Evolutionary conservation across 768 basidiomycete genomes (phyloP), one percentile per base, ranked within the genome.

Genomic region (Pulveroboletus ravenelii): DNA sequence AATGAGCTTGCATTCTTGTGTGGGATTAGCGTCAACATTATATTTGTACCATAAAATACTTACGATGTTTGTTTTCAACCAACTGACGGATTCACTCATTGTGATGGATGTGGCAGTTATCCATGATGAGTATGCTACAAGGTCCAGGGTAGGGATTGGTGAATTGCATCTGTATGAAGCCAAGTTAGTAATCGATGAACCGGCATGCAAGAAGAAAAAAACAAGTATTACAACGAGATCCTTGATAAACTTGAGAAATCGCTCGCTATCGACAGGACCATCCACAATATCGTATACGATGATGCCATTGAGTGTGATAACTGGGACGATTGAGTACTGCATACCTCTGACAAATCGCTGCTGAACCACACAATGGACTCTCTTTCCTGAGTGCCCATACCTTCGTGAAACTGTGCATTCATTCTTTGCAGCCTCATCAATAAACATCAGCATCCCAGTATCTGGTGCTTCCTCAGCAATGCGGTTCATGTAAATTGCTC

Each of bases 361-460:
- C 27, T 51, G 27, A 15, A 45, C 34, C 3, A 34, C 10, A 14
- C 54, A 58, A 3, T 45, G 5, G 1, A 35, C 25, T 6, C 51
- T 48, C 27, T 27, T 41, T 9, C 4, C 9, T 35, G 20, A 47
- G 9, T 3, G 15, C 27, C 30, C 31, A 42, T 17, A 34, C 35
- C n/a, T 42, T 17, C 8, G 30, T 36, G 27, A 18, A 20, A 30
- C 14, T 6, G 8, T 52, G 29, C 37, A 14, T 8, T 54, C 25
- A 41, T 66, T 45, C 23, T 57, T 61, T 0, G 55, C 46, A 25
- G 56, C 53, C 31, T 66, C 53, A 41, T 66, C 56, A n/a, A 51
- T 27, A 36, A 63, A 66, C 25, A 66, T 29, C 2, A 66, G 52
- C 62, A 61, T 63, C 13, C 55, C 31, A 14, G 62, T 25, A 47